phyloP scores from a whole-genome alignment of 2,329 filamentous ascomycete species.

The Aureobasidium sp. region DNA sequence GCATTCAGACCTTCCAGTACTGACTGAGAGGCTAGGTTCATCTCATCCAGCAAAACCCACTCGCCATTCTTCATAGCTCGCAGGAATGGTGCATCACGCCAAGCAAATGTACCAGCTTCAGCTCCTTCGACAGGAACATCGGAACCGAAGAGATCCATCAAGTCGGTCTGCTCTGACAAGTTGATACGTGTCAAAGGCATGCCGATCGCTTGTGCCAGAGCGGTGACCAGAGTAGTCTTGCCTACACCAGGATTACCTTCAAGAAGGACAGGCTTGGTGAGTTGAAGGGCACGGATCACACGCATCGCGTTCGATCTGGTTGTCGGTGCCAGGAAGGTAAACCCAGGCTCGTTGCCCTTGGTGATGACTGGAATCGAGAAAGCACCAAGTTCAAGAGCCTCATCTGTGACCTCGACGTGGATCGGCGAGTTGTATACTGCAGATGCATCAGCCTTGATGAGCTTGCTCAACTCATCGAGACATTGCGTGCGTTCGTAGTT shows the following conservation, averaged over 20 bases:
- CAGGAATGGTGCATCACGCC: constrained; percentile 91
- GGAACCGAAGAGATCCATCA: constrained; percentile 95
- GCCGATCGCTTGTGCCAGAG: constrained; percentile 70
- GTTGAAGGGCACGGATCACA: constrained; percentile 78
- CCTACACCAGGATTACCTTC: constrained; percentile 98
- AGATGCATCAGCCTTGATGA: constrained; percentile 56
- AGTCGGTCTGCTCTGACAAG: constrained; percentile 91
- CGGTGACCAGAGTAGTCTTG: constrained; percentile 87
- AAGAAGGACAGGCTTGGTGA: constrained; percentile 82
- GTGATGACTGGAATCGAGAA: constrained; percentile 53
- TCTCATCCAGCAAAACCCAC: constrained; percentile 96
- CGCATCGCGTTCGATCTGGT: constrained; percentile 85
- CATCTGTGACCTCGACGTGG: constrained; percentile 46
- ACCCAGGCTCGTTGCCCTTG: constrained; percentile 42
- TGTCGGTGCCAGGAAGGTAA: constrained; percentile 81
- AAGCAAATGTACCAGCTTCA: constrained; percentile 80
- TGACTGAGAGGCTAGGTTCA: constrained; percentile 96
- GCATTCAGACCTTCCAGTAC: constrained; percentile 94
- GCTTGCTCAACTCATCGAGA: constrained; percentile 58
- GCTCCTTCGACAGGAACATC: constrained; percentile 94
- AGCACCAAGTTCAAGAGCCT: constrained; percentile 57
- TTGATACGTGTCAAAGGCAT: constrained; percentile 88
- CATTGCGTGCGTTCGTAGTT: constrained; percentile 63
- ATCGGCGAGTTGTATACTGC: constrained; percentile 57
- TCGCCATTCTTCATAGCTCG: constrained; percentile 94